Base-by-base conservation (phyloP, 2,329 filamentous ascomycete species). In the Leptodontidium sp. region DNA sequence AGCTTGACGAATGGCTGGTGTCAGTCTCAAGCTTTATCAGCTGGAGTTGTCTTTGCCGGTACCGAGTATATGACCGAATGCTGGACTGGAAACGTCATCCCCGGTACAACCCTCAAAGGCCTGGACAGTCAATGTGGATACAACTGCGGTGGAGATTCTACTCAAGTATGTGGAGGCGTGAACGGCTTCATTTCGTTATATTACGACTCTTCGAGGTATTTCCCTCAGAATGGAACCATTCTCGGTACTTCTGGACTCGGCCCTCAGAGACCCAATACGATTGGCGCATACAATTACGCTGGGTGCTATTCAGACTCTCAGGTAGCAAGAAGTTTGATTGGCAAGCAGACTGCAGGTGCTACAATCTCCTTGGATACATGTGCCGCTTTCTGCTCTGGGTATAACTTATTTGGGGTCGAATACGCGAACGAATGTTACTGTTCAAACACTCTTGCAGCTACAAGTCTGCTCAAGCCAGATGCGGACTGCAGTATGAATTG, bases 371-470 rank as follows among this genome's bases (percentile, higher is more conserved):
- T 68, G 45, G 69, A 69, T 45, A 66, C 67, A 21, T 75, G 73
- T 66, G 68, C 70, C 17, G 53, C 69, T 4, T 67, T 71, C 24
- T 75, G 73, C 43, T 21, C 63, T 1, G 43, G 52, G 9, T 53
- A 62, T 49, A 43, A 49, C 43, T 17, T 84, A 80, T 70, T 78
- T 64, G 84, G 84, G 45, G 73, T 84, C 43, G 83, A 85, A 70
- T 85, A 84, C 69, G 78, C 80, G 47, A 76, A 80, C 9, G 82
- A 85, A 73, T 84, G 80, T 69, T 84, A 74, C 52, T 74, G 72
- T 52, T 66, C 68, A 47, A 68, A 65, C 24, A 55, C 53, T 17
- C 32, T 65, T 7, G 61, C 32, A 40, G 29, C 32, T 59, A 47
- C 49, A 35, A 43, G 66, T 68, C 58, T 61, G 4, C 29, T 64